Base-by-base conservation (phyloP, 805 yeast genomes). In the Metschnikowia cubensis region DNA sequence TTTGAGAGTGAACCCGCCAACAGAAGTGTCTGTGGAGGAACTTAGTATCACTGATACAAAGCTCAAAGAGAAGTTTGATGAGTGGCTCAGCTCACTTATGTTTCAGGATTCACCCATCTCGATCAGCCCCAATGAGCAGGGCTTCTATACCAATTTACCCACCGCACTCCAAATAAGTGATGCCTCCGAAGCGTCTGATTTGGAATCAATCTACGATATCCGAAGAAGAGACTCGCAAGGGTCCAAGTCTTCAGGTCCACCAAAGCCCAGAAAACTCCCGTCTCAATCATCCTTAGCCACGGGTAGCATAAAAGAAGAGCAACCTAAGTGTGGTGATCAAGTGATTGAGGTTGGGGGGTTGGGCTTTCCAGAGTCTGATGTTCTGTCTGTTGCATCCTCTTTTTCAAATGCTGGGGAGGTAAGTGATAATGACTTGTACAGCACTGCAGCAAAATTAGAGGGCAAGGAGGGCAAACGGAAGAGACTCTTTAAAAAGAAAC, bases 41-140 rank as follows among this genome's bases (percentile, higher is more conserved):
- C 45, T 54, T n/a, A 42, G 20, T 10, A 11, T 51, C 18, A 17
- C 47, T 3, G 49, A 42, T 14, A 11, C 29, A 7, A 43, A 45
- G n/a, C 38, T 48, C 11, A 15, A 17, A 17, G 50, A 41, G 14
- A 45, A 42, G 31, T 60, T 66, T 33, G 54, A 60, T 3, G 47
- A 49, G 4, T 70, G 75, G 75, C 38, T 52, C 5, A 51, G 55
- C 6, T 62, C 73, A 2, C 61, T 72, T 39, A 45, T 69, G 4
- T 53, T 58, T 41, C 59, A 67, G 3, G 63, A 57, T 2, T 51
- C 52, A 11, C 53, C 36, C 4, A 32, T 35, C 10, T 32, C 51
- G 3, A 45, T 25, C 8, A 35, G n/a, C 6, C 68, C 71, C 0
- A 62, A 71, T 50, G 74, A 71, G 8, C 77, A 73, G 54, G 77